Evolutionary conservation across 1,139 yeast genomes (phyloP).

Genomic region (Meyerozyma athensensis): DNA sequence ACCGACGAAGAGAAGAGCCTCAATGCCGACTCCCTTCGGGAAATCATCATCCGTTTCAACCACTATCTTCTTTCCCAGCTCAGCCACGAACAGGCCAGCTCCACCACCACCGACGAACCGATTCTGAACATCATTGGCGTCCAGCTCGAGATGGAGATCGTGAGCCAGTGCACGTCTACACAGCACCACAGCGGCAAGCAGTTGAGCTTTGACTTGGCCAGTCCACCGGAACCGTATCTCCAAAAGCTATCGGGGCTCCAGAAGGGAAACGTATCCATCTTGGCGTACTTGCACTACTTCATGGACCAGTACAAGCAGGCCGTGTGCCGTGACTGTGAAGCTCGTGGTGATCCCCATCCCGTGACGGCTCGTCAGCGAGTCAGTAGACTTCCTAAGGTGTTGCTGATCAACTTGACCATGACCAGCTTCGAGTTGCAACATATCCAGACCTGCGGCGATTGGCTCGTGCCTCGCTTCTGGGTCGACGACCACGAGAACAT

Average conservation of each 20-base stretch:
- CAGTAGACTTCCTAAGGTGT: conserved; percentile 57
- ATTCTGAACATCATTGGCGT: conserved; percentile 38
- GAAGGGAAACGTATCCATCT: conserved; percentile 21
- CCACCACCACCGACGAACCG: conserved; percentile 12
- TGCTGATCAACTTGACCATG: conserved; percentile 58
- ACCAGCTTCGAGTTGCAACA: conserved; percentile 43
- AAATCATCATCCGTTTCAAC: conserved; percentile 51
- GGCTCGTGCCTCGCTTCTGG: conserved; percentile 61
- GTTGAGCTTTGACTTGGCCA: conserved; percentile 34
- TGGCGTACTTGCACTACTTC: conserved; percentile 56
- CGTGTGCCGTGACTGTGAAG: conserved; percentile 26
- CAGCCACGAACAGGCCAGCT: not conserved
- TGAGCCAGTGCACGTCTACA: conserved; percentile 33
- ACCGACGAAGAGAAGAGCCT: conserved; percentile 41
- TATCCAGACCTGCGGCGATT: conserved; percentile 37
- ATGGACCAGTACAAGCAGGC: conserved; percentile 48
- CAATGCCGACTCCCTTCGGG: conserved; percentile 31
- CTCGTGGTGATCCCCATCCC: conserved; percentile 31
- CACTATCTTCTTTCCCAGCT: conserved; percentile 44
- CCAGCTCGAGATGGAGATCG: conserved; percentile 35
- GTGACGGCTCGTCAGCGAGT: conserved; percentile 50
- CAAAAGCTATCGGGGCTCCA: conserved; percentile 7
- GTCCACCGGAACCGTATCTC: conserved; percentile 20
- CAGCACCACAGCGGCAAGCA: conserved; percentile 25
- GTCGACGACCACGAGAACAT: conserved; percentile 26